phyloP scores from a whole-genome alignment of 2,329 filamentous ascomycete species.

The Colletotrichum musicola region DNA sequence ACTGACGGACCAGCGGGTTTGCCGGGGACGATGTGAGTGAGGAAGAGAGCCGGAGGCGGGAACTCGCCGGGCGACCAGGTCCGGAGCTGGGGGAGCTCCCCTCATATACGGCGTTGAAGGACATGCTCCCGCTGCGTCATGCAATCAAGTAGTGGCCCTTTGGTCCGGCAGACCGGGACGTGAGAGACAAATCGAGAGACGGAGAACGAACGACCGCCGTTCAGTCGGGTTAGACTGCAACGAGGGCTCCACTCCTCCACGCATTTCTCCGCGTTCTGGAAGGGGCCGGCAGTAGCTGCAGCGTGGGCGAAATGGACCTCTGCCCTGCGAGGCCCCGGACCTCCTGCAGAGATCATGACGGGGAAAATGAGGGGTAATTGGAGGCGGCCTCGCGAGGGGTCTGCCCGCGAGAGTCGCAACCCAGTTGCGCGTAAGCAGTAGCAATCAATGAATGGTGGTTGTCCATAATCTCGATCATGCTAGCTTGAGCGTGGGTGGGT shows the following conservation, averaged over 20 bases:
- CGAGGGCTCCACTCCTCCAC: background rate
- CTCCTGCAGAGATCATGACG: background rate
- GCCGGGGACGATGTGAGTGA: background rate
- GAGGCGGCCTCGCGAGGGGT: background rate
- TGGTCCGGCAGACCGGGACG: background rate
- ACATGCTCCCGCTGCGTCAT: constrained; percentile 4
- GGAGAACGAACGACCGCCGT: constrained; percentile 22
- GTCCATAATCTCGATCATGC: background rate
- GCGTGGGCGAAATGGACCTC: background rate
- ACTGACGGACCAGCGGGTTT: background rate
- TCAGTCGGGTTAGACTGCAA: background rate
- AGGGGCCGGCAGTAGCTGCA: constrained; percentile 8
- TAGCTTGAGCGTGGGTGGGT: background rate
- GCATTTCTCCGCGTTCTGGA: background rate
- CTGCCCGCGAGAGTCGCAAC: constrained; percentile 2
- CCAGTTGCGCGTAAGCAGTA: constrained; percentile 2
- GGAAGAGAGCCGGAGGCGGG: background rate
- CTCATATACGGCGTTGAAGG: constrained; percentile 5
- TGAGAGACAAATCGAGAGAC: constrained; percentile 3
- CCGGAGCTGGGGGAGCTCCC: background rate
- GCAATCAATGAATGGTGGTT: background rate
- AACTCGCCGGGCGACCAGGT: background rate
- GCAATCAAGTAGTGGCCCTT: background rate
- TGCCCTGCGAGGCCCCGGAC: constrained; percentile 14
- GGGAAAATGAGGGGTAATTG: constrained; percentile 30